Base-by-base conservation (phyloP, 2,329 filamentous ascomycete genomes). In the Madurella fahalii region DNA sequence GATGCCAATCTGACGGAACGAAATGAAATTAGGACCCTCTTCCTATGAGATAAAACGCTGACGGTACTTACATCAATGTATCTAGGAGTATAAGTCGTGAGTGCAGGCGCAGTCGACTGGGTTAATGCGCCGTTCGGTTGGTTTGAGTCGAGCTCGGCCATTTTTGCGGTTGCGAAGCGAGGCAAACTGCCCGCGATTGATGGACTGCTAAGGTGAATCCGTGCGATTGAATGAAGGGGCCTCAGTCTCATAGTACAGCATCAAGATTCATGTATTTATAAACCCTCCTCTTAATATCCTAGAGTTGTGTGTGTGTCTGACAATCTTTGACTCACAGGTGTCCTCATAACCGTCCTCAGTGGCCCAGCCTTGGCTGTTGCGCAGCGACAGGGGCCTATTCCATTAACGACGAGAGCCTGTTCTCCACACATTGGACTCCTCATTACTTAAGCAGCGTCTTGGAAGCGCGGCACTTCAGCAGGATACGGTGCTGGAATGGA, bases 1-100 rank as follows among this genome's bases (percentile, higher is more conserved):
- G 77, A 99, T 96, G 54, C 93, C 94, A 66, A 99, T 86, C 83
- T 86, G 42, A 39, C 11, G 12, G 13, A 37, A 9, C 15, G 8
- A 17, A 44, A 44, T 40, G 13, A 25, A 16, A 17, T 25, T n/a
- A 50, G 9, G 42, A 37, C 34, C 15, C 2, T 32, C 25, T 39
- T 8, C 17, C 1, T 13, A 12, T 53, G 25, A 50, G 48, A 37
- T 31, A 12, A 1, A 16, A n/a, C 43, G 31, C 8, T 37, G 16
- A 9, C 20, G 13, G 12, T 1, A 67, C 77, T 65, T 74, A 85
- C 83, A 79, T 86, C 83, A 58, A 85, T 79, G 63, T 84, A 86
- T 65, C 81, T 75, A 11, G 81, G 80, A 48, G 68, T 72, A 60
- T 76, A 76, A 48, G 58, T 49, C 25, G 65, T 47, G 48, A 49